Conservation (phyloP, 2,329 filamentous ascomycete genomes). For the Ceratocystis eucalypticola region DNA sequence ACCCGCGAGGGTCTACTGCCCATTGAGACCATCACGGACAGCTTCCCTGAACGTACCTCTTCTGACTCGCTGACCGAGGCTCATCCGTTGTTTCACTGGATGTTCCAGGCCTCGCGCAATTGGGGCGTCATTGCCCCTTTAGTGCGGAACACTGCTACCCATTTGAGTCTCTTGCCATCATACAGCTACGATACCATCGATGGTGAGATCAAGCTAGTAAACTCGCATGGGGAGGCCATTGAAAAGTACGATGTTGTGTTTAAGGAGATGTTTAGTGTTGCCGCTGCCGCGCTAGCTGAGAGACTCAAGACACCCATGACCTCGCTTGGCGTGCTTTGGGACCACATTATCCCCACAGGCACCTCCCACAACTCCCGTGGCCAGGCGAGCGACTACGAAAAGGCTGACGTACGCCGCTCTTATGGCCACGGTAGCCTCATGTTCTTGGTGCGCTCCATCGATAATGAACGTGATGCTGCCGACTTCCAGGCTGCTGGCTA, state of each 20-base stretch:
- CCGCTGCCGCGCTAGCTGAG: slow-evolving; percentile 59
- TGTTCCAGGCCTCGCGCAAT: slow-evolving; percentile 66
- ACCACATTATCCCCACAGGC: slow-evolving; percentile 55
- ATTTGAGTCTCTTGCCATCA: slow-evolving; percentile 43
- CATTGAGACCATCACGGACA: slow-evolving; percentile 63
- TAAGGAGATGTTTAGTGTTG: slow-evolving; percentile 69
- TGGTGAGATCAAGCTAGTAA: slow-evolving; percentile 34
- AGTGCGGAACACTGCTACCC: slow-evolving; percentile 57
- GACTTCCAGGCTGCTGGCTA: slow-evolving; percentile 56
- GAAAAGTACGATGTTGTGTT: slow-evolving; percentile 64
- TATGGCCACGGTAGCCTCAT: slow-evolving; percentile 50
- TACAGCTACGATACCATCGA: slow-evolving; percentile 26
- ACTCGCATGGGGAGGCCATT: slow-evolving; percentile 43
- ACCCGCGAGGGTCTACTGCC: slow-evolving; percentile 56
- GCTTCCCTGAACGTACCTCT: slow-evolving; percentile 48
- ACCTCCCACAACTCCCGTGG: background rate
- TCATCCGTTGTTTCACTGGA: slow-evolving; percentile 76
- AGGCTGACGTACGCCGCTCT: slow-evolving; percentile 25
- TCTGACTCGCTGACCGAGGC: slow-evolving; percentile 62
- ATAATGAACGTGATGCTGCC: slow-evolving; percentile 36
- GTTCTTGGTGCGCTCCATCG: slow-evolving; percentile 60
- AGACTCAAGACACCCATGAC: slow-evolving; percentile 50
- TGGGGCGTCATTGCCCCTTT: slow-evolving; percentile 58
- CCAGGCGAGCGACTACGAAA: slow-evolving; percentile 29
- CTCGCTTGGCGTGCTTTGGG: slow-evolving; percentile 56